These are phyloP conservation scores for Geranium brycei DNA, from an alignment of 345 rosid species.

Conservation along the genomic window DNA sequence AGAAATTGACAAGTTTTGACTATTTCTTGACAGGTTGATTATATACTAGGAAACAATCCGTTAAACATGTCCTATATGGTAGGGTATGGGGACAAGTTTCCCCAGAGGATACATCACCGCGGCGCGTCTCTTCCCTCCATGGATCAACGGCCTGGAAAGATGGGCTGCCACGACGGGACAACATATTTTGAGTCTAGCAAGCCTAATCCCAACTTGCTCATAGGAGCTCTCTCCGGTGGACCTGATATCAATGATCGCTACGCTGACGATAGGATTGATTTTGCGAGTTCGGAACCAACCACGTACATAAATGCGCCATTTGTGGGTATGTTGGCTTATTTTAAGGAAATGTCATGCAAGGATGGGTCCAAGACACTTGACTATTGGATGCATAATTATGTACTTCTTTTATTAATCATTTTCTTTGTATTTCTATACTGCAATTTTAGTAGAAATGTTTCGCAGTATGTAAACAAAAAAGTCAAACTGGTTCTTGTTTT, in stretches of 20 bases:
- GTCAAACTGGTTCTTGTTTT: no score
- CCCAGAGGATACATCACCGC: conserved; percentile 61
- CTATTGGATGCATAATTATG: no score
- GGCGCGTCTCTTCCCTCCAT: conserved; percentile 56
- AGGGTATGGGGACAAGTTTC: conserved; percentile 52
- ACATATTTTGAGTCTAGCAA: conserved; percentile 22
- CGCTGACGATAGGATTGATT: conserved; percentile 19
- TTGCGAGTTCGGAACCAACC: conserved; percentile 39
- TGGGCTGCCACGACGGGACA: conserved; percentile 42
- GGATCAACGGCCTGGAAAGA: conserved; percentile 20
- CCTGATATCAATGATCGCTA: conserved; percentile 49
- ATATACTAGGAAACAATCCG: conserved; percentile 76
- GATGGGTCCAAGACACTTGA: no score
- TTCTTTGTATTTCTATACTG: no score
- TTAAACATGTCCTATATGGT: conserved; percentile 73
- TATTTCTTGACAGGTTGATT: conserved; percentile 37
- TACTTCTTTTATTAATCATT: no score
- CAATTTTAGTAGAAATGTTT: no score
- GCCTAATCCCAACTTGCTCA: conserved; percentile 48
- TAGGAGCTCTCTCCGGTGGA: conserved; percentile 73
- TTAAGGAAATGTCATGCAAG: conserved; percentile 8
- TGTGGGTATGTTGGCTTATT: conserved; percentile 46
- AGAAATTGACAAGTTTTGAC: not conserved
- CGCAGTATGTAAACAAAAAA: no score
- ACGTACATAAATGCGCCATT: conserved; percentile 59